These are phyloP conservation scores for Physaria fendleri DNA, from an alignment of 345 rosid genomes.

Conservation along the genomic window DNA sequence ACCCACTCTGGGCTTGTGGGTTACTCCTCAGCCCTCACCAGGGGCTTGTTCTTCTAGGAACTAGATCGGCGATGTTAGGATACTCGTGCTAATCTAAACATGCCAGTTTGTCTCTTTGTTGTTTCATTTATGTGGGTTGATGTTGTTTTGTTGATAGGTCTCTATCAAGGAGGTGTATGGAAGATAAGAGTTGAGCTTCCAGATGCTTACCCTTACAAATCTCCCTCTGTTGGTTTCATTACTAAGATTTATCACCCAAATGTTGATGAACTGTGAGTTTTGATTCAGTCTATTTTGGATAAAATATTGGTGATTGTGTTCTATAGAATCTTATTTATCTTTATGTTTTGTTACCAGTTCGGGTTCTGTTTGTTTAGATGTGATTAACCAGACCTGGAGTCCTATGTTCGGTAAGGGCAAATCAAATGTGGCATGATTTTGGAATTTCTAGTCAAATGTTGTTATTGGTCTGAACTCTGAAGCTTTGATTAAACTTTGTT, in stretches of 20 bases:
- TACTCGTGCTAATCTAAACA: too few species aligned
- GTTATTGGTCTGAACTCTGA: not conserved
- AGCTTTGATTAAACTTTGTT: not conserved
- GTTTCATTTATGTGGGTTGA: not conserved
- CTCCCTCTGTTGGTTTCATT: constrained; percentile 93
- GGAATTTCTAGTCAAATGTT: not conserved
- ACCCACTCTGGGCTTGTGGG: not conserved
- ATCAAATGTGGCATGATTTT: not conserved
- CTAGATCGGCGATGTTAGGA: not conserved
- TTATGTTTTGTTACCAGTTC: constrained; percentile 51
- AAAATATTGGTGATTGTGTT: not conserved
- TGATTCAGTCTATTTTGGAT: not conserved
- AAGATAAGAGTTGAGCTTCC: constrained; percentile 96
- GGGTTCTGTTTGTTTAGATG: constrained; percentile 95
- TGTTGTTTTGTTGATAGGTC: constrained; percentile 43
- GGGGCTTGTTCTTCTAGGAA: too few species aligned
- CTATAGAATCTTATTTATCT: not conserved
- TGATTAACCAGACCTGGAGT: constrained; percentile 96
- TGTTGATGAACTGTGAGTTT: constrained; percentile 92
- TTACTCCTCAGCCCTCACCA: too few species aligned
- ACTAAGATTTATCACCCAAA: constrained; percentile 97
- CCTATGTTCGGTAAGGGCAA: constrained; percentile 84
- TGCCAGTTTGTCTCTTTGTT: too few species aligned
- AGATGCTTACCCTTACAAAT: constrained; percentile 98
- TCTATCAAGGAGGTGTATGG: constrained; percentile 91